Conservation (phyloP, 768 basidiomycete genomes). For the Auriscalpium vulgare region DNA sequence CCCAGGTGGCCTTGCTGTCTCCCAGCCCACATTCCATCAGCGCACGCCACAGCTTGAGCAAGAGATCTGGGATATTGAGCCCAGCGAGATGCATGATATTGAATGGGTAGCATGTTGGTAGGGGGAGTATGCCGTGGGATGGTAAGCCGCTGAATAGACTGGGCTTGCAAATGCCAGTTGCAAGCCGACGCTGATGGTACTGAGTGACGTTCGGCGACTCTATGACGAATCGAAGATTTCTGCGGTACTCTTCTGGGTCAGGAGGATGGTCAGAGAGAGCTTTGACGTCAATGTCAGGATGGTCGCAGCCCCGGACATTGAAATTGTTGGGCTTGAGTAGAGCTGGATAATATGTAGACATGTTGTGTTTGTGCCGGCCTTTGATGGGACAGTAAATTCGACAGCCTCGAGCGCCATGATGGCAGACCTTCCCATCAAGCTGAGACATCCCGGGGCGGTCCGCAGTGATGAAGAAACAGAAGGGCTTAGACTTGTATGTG, state of each 20-base stretch:
- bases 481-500: too few relatives aligned
- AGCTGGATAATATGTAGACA: conserved; percentile 29
- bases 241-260: conserved; percentile 9
- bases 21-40: conserved; percentile 15
- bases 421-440: conserved; percentile 29
- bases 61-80: conserved; percentile 32
- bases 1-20: conserved; percentile 19
- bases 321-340: conserved; percentile 20
- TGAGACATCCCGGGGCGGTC: conserved; percentile 24
- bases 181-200: conserved; percentile 20
- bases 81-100: conserved; percentile 33
- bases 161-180: conserved; percentile 29
- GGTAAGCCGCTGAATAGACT: conserved; percentile 26
- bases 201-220: conserved; percentile 17
- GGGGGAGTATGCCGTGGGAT: conserved; percentile 10
- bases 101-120: too few relatives aligned
- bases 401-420: conserved; percentile 27
- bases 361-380: too few relatives aligned
- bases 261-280: neutral
- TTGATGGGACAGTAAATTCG: too few relatives aligned
- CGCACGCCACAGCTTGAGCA: conserved; percentile 26
- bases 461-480: too few relatives aligned
- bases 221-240: too few relatives aligned
- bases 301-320: conserved; percentile 19
- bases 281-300: conserved; percentile 22